Percentiles rank a stretch among this genome's conserved stretches.
These are phyloP conservation scores for Odontarrhena argentea DNA, from an alignment of 345 rosid genomes.

Conservation along the genomic window DNA sequence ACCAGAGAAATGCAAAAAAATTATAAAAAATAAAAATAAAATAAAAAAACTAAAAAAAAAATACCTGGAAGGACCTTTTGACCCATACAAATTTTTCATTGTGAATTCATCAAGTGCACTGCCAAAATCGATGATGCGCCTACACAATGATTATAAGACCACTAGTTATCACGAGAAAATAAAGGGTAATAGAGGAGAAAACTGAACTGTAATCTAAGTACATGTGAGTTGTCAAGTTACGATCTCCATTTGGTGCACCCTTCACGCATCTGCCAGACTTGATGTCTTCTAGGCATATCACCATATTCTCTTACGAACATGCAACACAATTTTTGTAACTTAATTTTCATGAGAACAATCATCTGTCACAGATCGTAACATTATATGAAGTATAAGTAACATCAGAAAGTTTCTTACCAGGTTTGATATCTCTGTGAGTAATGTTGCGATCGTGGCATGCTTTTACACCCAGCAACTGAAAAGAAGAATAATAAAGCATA, in stretches of 20 bases:
- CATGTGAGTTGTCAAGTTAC: conserved; percentile 67
- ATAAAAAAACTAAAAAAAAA: conserved; percentile 19
- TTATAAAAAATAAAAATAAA: background rate
- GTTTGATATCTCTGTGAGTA: conserved; percentile 96
- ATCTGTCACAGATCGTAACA: conserved; percentile 20
- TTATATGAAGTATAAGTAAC: conserved; percentile 18
- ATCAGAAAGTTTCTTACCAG: conserved; percentile 59
- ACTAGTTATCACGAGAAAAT: conserved; percentile 18
- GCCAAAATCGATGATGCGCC: conserved; percentile 98
- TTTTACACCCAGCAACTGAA: conserved; percentile 81
- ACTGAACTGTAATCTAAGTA: conserved; percentile 37
- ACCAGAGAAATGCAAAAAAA: background rate
- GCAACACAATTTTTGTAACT: conserved; percentile 30
- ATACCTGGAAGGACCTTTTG: conserved; percentile 91
- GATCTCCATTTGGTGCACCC: conserved; percentile 60
- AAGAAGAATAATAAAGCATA: conserved; percentile 20
- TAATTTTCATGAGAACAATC: conserved; percentile 23
- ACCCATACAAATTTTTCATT: conserved; percentile 74
- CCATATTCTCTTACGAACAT: conserved; percentile 78
- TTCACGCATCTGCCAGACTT: conserved; percentile 75
- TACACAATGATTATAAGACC: conserved; percentile 39
- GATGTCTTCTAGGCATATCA: conserved; percentile 83
- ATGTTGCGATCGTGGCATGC: conserved; percentile 92
- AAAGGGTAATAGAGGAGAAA: conserved; percentile 26
- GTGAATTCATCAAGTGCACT: conserved; percentile 89